Percentiles rank a stretch among this genome's conserved stretches.
Evolutionary conservation across 2,329 filamentous ascomycete species (phyloP).

Genomic region (Sporothrix inflata): DNA sequence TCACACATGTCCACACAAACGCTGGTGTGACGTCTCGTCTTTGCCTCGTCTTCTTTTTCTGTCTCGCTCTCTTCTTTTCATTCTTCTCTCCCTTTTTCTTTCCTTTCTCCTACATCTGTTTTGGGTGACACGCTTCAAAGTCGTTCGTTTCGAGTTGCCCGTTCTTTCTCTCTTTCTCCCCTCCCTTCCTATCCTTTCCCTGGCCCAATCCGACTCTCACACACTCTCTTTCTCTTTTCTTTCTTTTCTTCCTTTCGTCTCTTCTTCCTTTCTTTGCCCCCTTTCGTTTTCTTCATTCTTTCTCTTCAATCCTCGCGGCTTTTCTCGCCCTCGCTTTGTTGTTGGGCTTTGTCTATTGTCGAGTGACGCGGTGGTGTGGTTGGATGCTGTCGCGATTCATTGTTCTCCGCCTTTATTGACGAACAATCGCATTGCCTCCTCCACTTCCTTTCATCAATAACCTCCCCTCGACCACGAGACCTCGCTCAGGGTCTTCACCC

Average conservation of each 20-base stretch:
- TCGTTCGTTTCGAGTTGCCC: constrained; percentile 12
- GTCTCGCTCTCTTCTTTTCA: neutral
- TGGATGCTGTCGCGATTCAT: constrained; percentile 15
- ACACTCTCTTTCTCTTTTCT: neutral
- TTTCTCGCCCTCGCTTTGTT: neutral
- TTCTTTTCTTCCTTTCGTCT: neutral
- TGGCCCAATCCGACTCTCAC: neutral
- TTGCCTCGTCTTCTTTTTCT: constrained; percentile 24
- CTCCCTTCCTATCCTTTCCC: neutral
- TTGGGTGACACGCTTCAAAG: neutral
- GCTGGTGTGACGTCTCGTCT: constrained; percentile 8
- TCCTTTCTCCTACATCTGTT: constrained; percentile 28
- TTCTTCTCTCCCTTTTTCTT: constrained; percentile 28
- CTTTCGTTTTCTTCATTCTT: constrained; percentile 11
- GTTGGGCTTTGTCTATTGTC: constrained; percentile 26
- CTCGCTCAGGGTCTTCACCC: neutral
- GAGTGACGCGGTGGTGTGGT: constrained; percentile 21
- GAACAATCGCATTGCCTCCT: constrained; percentile 13
- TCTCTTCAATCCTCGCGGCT: constrained; percentile 27
- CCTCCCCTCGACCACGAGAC: neutral
- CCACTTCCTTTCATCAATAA: constrained; percentile 23
- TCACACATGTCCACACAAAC: constrained; percentile 13
- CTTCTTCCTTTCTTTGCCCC: neutral
- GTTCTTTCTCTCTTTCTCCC: neutral
- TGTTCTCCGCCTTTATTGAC: constrained; percentile 21